A percentile compares a stretch with the other conserved stretches of the same genome.
Conservation (phyloP, 1,139 yeast species). For the Taphrina wiesneri region DNA sequence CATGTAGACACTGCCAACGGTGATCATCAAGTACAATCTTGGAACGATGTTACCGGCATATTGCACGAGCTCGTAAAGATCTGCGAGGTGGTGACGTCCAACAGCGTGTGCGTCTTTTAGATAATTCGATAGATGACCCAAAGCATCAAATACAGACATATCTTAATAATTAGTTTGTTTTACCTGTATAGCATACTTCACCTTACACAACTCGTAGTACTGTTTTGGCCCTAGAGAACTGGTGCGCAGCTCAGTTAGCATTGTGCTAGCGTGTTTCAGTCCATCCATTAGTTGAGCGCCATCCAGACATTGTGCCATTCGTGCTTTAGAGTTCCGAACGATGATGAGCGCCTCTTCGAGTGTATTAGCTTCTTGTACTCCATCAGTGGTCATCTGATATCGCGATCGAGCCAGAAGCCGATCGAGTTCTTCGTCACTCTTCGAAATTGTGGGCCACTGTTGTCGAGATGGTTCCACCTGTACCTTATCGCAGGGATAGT, state of each 20-base stretch:
- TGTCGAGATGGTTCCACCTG: not conserved
- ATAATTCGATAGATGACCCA: constrained; percentile 66
- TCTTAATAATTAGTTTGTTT: constrained; percentile 1
- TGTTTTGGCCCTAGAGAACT: constrained; percentile 80
- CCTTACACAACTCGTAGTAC: constrained; percentile 85
- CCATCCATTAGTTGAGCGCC: constrained; percentile 81
- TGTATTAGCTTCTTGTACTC: constrained; percentile 16
- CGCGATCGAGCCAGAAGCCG: constrained; percentile 19
- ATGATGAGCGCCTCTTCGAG: constrained; percentile 58
- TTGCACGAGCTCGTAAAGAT: constrained; percentile 89
- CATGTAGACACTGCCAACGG: constrained; percentile 63
- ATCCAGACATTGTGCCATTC: constrained; percentile 76
- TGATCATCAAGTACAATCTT: constrained; percentile 87
- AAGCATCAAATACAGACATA: constrained; percentile 70
- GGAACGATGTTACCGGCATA: constrained; percentile 87
- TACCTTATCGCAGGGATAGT: not conserved
- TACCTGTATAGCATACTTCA: too few relatives aligned
- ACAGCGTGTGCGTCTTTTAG: constrained; percentile 66
- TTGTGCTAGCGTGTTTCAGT: constrained; percentile 79
- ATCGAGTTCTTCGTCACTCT: constrained; percentile 2
- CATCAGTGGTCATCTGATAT: constrained; percentile 20
- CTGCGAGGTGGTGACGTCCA: constrained; percentile 69
- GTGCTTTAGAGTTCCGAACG: constrained; percentile 69
- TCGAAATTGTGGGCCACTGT: constrained; percentile 9
- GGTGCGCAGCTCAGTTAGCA: constrained; percentile 79